Conservation (phyloP, 805 yeast genomes). For the Suhomyces emberorum region DNA sequence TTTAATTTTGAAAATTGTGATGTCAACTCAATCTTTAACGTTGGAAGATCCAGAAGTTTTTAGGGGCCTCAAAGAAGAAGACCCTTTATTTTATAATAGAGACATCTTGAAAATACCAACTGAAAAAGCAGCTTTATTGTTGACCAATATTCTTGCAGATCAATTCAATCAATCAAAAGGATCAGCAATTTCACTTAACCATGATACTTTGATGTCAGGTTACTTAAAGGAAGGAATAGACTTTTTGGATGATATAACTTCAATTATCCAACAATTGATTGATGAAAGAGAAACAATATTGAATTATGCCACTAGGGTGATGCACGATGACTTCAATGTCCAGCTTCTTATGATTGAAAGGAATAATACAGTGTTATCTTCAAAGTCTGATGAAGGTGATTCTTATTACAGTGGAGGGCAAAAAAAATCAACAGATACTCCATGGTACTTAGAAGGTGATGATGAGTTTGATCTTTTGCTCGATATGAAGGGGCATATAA, state of each 20-base stretch:
- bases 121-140: constrained; percentile 48
- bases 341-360: constrained; percentile 51
- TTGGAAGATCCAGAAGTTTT: constrained; percentile 75
- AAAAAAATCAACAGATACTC: constrained; percentile 42
- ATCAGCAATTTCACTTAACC: constrained; percentile 34
- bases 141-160: constrained; percentile 45
- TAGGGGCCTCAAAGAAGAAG: constrained; percentile 55
- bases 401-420: constrained; percentile 32
- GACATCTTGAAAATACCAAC: constrained; percentile 37
- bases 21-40: constrained; percentile 68
- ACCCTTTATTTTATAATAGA: constrained; percentile 41
- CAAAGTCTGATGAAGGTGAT: constrained; percentile 36
- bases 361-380: constrained; percentile 36
- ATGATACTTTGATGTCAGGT: constrained; percentile 38
- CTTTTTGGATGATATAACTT: constrained; percentile 32
- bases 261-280: constrained; percentile 53
- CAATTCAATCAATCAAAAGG: constrained; percentile 40
- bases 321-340: constrained; percentile 69
- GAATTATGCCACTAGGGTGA: constrained; percentile 71
- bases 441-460: constrained; percentile 74
- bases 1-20: constrained; percentile 51
- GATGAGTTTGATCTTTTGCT: constrained; percentile 53
- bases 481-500: constrained; percentile 67
- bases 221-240: constrained; percentile 36
- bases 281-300: constrained; percentile 69